These are phyloP conservation scores for Alternaria brassicae DNA, from an alignment of 2,329 filamentous ascomycete species.

Conservation along the genomic window DNA sequence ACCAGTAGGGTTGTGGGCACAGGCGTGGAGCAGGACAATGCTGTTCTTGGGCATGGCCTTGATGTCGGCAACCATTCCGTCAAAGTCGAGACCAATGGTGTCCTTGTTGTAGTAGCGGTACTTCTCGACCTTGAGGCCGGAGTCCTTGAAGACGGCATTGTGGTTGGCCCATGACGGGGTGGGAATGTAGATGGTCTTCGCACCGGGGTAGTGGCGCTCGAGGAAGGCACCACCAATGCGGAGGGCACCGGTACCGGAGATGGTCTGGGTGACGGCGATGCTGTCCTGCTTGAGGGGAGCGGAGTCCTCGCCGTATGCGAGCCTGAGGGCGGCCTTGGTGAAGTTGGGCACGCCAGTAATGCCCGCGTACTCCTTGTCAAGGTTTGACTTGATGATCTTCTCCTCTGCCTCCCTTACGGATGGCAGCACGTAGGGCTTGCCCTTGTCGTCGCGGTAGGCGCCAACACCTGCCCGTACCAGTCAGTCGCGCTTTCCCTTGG, in stretches of 20 bases:
- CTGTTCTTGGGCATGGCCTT: constrained; percentile 85
- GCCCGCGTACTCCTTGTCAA: constrained; percentile 98
- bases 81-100: constrained; percentile 97
- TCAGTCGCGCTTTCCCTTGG: constrained; percentile 27
- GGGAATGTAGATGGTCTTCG: constrained; percentile 96
- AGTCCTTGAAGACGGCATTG: constrained; percentile 93
- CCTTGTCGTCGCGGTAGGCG: constrained; percentile 96
- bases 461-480: constrained; percentile 73
- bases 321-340: constrained; percentile 86
- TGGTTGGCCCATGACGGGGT: constrained; percentile 98
- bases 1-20: constrained; percentile 97
- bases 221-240: constrained; percentile 95
- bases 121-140: constrained; percentile 87
- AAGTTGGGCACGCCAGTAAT: constrained; percentile 96
- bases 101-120: constrained; percentile 99
- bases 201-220: constrained; percentile 85
- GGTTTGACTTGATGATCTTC: constrained; percentile 75
- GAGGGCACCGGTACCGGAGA: constrained; percentile 95
- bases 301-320: constrained; percentile 87
- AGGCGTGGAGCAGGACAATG: constrained; percentile 93
- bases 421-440: constrained; percentile 96
- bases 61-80: constrained; percentile 89
- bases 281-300: constrained; percentile 75
- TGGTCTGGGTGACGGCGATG: constrained; percentile 93
- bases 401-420: constrained; percentile 90